These are phyloP conservation scores for Mariannaea sp. DNA, from an alignment of 2,329 filamentous ascomycete species.

Conservation along the genomic window DNA sequence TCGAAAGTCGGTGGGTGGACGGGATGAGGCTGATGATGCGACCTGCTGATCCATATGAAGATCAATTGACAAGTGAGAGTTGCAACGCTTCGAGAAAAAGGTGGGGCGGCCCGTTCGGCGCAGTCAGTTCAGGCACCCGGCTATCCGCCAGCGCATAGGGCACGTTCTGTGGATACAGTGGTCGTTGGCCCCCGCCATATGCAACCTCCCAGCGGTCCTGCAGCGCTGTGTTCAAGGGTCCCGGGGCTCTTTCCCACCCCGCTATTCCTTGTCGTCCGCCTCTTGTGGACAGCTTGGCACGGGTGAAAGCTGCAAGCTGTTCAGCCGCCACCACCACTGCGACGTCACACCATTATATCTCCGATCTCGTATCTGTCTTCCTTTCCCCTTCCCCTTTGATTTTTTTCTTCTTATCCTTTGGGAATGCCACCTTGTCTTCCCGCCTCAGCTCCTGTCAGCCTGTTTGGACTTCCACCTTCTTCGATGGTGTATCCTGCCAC, in stretches of 20 bases:
- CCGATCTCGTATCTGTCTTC: constrained; percentile 3
- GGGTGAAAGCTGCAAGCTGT: constrained; percentile 12
- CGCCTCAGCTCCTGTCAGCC: neutral
- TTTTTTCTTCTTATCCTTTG: neutral
- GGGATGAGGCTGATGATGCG: constrained; percentile 24
- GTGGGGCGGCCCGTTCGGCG: constrained; percentile 4
- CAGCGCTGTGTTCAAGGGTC: constrained; percentile 8
- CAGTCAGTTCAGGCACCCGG: constrained; percentile 1
- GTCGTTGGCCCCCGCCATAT: neutral
- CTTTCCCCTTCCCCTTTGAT: neutral
- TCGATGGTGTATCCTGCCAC: constrained; percentile 10
- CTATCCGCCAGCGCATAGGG: neutral
- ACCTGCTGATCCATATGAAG: constrained; percentile 3
- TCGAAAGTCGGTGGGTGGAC: constrained; percentile 9
- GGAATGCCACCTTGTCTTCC: neutral
- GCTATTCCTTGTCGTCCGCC: neutral
- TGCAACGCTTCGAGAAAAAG: neutral
- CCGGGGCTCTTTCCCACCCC: constrained; percentile 1
- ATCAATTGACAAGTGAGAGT: constrained; percentile 1
- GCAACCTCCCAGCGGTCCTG: constrained; percentile 4
- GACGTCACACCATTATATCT: constrained; percentile 15
- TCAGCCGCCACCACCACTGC: constrained; percentile 14
- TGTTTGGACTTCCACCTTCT: neutral
- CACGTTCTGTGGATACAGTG: constrained; percentile 7
- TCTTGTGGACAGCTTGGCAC: constrained; percentile 21